These are phyloP conservation scores for Passalora sequoiae DNA, from an alignment of 2,329 filamentous ascomycete genomes.

Conservation along the genomic window DNA sequence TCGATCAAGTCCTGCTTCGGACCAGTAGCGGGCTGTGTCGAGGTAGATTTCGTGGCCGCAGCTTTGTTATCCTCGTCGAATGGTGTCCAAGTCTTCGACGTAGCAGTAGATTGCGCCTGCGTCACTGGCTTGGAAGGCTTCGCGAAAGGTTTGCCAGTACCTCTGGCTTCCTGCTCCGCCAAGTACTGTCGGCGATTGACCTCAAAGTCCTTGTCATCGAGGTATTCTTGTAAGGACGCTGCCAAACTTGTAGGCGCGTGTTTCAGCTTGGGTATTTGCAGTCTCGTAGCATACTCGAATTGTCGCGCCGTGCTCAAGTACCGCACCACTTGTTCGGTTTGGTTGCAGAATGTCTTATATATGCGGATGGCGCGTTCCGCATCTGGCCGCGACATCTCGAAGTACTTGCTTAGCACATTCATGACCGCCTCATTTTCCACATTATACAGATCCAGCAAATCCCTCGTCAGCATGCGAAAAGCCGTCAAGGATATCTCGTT, in stretches of 20 bases:
- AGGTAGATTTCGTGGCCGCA: slow-evolving; percentile 19
- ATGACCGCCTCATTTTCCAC: slow-evolving; percentile 96
- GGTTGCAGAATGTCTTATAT: slow-evolving; percentile 84
- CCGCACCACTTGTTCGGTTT: slow-evolving; percentile 87
- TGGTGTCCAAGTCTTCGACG: slow-evolving; percentile 30
- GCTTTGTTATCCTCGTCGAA: slow-evolving; percentile 21
- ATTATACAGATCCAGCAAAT: slow-evolving; percentile 84
- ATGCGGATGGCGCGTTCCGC: slow-evolving; percentile 87
- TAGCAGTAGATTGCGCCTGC: slow-evolving; percentile 35
- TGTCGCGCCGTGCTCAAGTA: slow-evolving; percentile 83
- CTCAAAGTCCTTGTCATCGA: slow-evolving; percentile 93
- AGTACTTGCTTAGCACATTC: slow-evolving; percentile 93
- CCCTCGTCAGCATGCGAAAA: slow-evolving; percentile 84
- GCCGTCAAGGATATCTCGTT: slow-evolving; percentile 96
- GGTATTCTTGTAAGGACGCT: slow-evolving; percentile 85
- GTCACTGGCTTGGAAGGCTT: slow-evolving; percentile 32
- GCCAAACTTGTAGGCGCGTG: slow-evolving; percentile 91
- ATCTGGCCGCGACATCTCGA: slow-evolving; percentile 93
- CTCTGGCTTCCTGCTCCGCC: slow-evolving; percentile 74
- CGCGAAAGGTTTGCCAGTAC: slow-evolving; percentile 38
- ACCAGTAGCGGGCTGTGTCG: slow-evolving; percentile 46
- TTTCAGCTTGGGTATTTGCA: slow-evolving; percentile 95
- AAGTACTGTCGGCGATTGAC: slow-evolving; percentile 87
- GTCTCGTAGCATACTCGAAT: slow-evolving; percentile 83
- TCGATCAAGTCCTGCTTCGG: slow-evolving; percentile 78